These are phyloP conservation scores for Ichthyophthirius multifiliis DNA, from an alignment of 169 alveolate genomes.

Conservation along the genomic window DNA sequence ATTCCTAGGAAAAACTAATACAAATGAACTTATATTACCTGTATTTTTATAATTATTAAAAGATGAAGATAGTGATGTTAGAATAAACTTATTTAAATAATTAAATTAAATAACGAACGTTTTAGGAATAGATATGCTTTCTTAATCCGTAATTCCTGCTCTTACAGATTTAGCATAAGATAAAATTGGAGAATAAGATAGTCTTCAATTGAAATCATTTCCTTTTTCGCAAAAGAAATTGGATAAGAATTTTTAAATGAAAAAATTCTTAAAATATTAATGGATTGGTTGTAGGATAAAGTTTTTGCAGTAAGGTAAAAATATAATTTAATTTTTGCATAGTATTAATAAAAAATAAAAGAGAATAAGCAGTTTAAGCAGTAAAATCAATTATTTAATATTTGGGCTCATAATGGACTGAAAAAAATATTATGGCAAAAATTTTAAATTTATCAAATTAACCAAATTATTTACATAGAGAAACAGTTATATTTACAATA, in stretches of 20 bases:
- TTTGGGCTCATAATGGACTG: constrained; percentile 66
- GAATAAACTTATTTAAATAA: constrained; percentile 70
- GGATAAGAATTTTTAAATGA: constrained; percentile 68
- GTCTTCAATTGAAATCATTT: constrained; percentile 72
- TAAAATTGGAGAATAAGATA: constrained; percentile 84
- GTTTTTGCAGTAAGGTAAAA: constrained; percentile 50
- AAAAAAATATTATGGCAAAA: constrained; percentile 60
- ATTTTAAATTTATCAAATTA: constrained; percentile 43
- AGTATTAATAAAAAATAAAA: constrained; percentile 16
- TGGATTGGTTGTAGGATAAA: constrained; percentile 65
- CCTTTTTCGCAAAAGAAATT: constrained; percentile 72
- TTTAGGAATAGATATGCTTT: constrained; percentile 62
- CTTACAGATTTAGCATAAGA: constrained; percentile 71
- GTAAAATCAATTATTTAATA: constrained; percentile 51
- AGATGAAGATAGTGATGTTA: constrained; percentile 79
- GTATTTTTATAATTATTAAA: constrained; percentile 64
- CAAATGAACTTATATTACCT: constrained; percentile 73
- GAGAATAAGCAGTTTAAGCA: constrained; percentile 53
- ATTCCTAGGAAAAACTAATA: constrained; percentile 58
- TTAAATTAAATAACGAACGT: constrained; percentile 64
- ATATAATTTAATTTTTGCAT: neutral
- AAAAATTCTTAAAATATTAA: constrained; percentile 59
- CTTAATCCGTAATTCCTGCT: constrained; percentile 79
- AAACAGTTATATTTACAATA: constrained; percentile 60
- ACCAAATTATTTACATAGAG: constrained; percentile 69